Conservation (phyloP, 2,329 filamentous ascomycete species). For the Pseudocercospora pini-densiflorae region DNA sequence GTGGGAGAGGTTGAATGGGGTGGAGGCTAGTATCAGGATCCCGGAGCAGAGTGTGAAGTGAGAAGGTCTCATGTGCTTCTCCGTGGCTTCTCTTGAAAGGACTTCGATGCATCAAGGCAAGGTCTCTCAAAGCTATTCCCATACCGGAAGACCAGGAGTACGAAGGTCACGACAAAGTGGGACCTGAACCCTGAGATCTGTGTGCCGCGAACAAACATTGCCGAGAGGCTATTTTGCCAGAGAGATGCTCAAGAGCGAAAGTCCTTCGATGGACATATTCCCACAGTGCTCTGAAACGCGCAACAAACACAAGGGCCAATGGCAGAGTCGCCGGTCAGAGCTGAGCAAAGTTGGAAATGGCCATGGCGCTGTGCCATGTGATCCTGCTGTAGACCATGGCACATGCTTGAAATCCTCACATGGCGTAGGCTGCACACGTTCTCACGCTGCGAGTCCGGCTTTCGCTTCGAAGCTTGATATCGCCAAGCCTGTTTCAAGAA, state of each 20-base stretch:
- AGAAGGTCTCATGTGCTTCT: background rate
- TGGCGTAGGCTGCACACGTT: background rate
- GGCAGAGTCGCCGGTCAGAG: background rate
- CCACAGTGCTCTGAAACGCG: too few relatives aligned
- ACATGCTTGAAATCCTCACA: background rate
- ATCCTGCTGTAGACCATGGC: background rate
- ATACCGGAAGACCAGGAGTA: background rate
- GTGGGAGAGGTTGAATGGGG: constrained; percentile 34
- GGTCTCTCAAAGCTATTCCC: background rate
- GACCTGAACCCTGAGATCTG: background rate
- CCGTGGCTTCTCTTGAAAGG: background rate
- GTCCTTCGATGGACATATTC: background rate
- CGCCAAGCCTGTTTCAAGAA: background rate
- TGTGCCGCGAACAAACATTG: background rate
- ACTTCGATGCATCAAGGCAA: background rate
- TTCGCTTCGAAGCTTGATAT: background rate
- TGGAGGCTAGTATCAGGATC: constrained; percentile 31
- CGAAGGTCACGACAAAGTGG: background rate
- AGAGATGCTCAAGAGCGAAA: background rate
- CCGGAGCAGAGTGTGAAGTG: constrained; percentile 23
- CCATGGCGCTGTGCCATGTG: background rate
- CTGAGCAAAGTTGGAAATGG: background rate
- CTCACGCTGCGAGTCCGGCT: background rate
- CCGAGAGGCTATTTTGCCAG: background rate
- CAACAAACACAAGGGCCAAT: background rate